A percentile compares a stretch with the other conserved stretches of the same genome.
phyloP scores from a whole-genome alignment of 305 asterid genomes.

The Solanum hybrid region DNA sequence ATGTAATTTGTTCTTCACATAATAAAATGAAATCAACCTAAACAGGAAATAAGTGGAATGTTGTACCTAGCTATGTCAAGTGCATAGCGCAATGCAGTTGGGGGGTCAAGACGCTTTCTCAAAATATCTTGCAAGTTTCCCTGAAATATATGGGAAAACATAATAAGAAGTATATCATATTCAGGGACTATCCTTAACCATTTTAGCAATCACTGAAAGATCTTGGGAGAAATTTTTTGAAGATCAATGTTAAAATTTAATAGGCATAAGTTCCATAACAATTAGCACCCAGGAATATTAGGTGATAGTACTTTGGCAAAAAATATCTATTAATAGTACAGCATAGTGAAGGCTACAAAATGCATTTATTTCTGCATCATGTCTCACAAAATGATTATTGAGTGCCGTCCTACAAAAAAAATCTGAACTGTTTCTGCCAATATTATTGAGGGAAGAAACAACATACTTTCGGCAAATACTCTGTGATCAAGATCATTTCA shows the following conservation, averaged over 20 bases:
- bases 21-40: not conserved
- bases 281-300: not conserved
- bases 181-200: not conserved
- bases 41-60: not conserved
- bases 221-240: not conserved
- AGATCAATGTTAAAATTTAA: not conserved
- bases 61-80: constrained; percentile 55
- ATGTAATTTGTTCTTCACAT: not conserved
- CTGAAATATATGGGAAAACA: constrained; percentile 13
- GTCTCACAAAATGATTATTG: not conserved
- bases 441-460: not conserved
- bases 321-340: not conserved
- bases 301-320: not conserved
- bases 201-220: not conserved
- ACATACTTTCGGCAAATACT: constrained; percentile 49
- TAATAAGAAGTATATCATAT: not conserved
- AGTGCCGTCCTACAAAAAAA: not conserved
- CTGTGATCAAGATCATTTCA: constrained; percentile 57
- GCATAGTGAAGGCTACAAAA: not conserved
- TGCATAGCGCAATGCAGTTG: constrained; percentile 50
- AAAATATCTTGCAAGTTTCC: constrained; percentile 47
- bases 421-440: not conserved
- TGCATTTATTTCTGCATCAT: not conserved
- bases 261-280: not conserved
- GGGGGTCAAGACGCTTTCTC: constrained; percentile 40